These are phyloP conservation scores for Pyrrhoderma noxium DNA, from an alignment of 1,284 basidiomycete species.

Conservation along the genomic window DNA sequence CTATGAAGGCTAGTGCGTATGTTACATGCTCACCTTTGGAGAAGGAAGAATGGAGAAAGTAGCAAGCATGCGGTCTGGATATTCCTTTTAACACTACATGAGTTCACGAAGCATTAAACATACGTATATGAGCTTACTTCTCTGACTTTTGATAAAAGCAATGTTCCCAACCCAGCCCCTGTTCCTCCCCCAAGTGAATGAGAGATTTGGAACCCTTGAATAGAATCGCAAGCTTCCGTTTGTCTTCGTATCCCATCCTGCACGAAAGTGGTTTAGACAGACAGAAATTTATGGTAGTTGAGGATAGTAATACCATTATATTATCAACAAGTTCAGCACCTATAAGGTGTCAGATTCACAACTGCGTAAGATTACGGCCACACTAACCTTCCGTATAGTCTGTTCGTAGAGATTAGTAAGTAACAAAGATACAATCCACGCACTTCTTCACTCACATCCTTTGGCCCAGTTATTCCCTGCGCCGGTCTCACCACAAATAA, in stretches of 20 bases:
- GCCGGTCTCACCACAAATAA: constrained; percentile 62
- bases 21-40: constrained; percentile 54
- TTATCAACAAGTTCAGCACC: constrained; percentile 89
- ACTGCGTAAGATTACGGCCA: neutral
- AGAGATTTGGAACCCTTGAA: constrained; percentile 92
- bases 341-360: constrained; percentile 24
- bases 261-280: constrained; percentile 9
- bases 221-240: constrained; percentile 74
- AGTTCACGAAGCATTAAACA: constrained; percentile 22
- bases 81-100: constrained; percentile 54
- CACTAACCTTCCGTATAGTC: constrained; percentile 77
- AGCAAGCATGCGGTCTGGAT: constrained; percentile 87
- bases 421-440: constrained; percentile 1
- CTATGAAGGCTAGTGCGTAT: constrained; percentile 9
- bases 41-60: constrained; percentile 92
- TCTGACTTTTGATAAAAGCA: constrained; percentile 78
- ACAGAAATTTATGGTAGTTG: neutral
- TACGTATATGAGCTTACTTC: constrained; percentile 42
- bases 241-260: constrained; percentile 69
- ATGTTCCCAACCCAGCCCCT: constrained; percentile 78
- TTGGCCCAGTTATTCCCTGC: constrained; percentile 95
- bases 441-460: constrained; percentile 53
- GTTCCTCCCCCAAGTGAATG: constrained; percentile 95
- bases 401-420: constrained; percentile 24
- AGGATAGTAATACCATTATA: constrained; percentile 53